These are phyloP conservation scores for Aspergillus nidulans DNA, from an alignment of 495 filamentous ascomycete genomes.

Conservation along the genomic window DNA sequence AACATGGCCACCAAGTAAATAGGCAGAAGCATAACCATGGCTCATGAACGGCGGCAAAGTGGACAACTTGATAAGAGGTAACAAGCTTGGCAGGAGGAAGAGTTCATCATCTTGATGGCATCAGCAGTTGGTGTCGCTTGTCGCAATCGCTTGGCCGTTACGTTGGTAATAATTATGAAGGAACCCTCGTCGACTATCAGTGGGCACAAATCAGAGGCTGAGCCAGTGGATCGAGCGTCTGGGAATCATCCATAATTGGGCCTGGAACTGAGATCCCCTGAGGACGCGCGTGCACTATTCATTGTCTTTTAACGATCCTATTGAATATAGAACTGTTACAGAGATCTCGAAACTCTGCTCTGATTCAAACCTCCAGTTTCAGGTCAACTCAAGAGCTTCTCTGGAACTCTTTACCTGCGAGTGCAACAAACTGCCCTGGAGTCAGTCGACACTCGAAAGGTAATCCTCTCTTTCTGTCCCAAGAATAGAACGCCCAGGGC, in stretches of 20 bases:
- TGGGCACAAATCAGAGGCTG: conserved; percentile 20
- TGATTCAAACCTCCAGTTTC: neutral
- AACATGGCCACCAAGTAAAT: neutral
- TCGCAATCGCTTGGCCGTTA: conserved; percentile 4
- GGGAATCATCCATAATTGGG: conserved; percentile 29
- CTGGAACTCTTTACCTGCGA: too few relatives aligned
- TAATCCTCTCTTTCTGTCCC: neutral
- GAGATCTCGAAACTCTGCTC: neutral
- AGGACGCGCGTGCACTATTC: conserved; percentile 23
- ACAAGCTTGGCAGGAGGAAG: conserved; percentile 1
- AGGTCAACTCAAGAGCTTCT: neutral
- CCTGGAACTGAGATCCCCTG: conserved; percentile 22
- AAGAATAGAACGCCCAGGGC: neutral
- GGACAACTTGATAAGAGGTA: neutral
- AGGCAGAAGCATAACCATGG: conserved; percentile 9
- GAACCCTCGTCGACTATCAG: conserved; percentile 9
- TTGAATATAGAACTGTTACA: neutral
- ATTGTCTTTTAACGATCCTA: neutral
- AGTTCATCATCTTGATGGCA: neutral
- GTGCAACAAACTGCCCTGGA: neutral
- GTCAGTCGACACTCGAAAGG: neutral
- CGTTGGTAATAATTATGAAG: conserved; percentile 1
- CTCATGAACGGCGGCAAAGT: too few relatives aligned
- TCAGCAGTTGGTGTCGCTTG: neutral
- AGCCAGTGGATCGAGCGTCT: conserved; percentile 11